Conservation (phyloP, 2,329 filamentous ascomycete genomes). For the Metarhizium album region DNA sequence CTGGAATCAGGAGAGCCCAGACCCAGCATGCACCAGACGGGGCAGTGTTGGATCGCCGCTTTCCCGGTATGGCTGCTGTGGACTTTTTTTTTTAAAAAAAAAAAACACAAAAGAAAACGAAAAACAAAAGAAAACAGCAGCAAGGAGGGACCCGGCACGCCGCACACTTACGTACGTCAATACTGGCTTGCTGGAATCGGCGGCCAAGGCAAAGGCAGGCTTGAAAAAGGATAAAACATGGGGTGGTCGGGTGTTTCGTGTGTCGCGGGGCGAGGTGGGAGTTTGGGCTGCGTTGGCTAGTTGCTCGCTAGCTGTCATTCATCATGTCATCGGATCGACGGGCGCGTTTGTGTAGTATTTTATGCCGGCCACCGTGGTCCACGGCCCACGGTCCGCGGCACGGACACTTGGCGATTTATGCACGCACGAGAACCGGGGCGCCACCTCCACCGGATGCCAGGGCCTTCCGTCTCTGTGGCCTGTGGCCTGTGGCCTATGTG, state of each 20-base stretch:
- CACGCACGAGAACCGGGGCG: not conserved
- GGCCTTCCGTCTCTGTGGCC: too few species aligned
- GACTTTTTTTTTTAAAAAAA: too few species aligned
- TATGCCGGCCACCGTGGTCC: not conserved
- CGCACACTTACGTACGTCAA: too few species aligned
- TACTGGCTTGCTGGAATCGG: not conserved
- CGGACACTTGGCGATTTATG: not conserved
- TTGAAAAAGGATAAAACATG: not conserved
- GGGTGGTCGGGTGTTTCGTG: not conserved
- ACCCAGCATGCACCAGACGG: too few species aligned
- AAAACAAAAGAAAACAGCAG: too few species aligned
- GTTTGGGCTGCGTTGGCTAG: not conserved
- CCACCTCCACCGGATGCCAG: slow-evolving; percentile 4
- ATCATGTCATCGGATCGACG: not conserved
- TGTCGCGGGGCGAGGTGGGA: not conserved
- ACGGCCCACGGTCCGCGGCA: not conserved
- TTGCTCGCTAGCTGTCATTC: not conserved
- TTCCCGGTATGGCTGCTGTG: too few species aligned
- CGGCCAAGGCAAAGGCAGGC: too few species aligned
- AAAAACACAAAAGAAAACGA: too few species aligned
- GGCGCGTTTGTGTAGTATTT: too few species aligned
- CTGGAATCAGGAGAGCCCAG: not conserved
- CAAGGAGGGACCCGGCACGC: too few species aligned
- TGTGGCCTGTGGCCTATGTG: too few species aligned
- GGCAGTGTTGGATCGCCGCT: not conserved